Evolutionary conservation across 169 alveolate genomes (phyloP).

Genomic region (Plasmodium yoelii): DNA sequence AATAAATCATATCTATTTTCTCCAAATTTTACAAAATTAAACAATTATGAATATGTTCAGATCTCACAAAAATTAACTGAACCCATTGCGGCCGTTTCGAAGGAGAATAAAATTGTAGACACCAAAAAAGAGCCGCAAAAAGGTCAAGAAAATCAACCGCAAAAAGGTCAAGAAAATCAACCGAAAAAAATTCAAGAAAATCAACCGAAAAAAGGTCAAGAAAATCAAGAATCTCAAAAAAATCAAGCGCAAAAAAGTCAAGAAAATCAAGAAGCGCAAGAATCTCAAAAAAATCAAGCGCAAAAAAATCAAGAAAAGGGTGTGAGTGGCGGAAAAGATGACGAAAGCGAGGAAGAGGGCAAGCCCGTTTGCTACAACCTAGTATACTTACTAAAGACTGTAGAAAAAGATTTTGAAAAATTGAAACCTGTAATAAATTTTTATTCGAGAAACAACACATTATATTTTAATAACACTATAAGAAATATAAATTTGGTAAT

Average conservation of each 20-base stretch:
- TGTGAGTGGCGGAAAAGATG: neutral
- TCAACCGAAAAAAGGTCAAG: no score
- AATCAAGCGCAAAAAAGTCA: no score
- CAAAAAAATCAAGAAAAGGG: no score
- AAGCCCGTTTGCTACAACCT: neutral
- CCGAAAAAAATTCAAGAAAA: no score
- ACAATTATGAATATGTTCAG: neutral
- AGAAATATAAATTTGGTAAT: constrained; percentile 10
- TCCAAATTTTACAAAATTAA: constrained; percentile 4
- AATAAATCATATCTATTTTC: constrained; percentile 24
- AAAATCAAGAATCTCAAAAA: no score
- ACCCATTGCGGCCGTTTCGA: neutral
- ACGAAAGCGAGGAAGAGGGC: neutral
- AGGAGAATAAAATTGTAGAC: no score
- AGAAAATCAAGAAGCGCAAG: no score
- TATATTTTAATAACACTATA: constrained; percentile 50
- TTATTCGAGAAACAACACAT: constrained; percentile 6
- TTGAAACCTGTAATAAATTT: neutral
- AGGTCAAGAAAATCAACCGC: no score
- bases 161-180: no score
- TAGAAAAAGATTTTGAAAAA: constrained; percentile 17
- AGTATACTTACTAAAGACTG: neutral
- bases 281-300: no score
- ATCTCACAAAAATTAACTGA: neutral
- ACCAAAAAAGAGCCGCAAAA: no score